These are phyloP conservation scores for Eutrema yunnanense DNA, from an alignment of 345 rosid genomes.

Conservation along the genomic window DNA sequence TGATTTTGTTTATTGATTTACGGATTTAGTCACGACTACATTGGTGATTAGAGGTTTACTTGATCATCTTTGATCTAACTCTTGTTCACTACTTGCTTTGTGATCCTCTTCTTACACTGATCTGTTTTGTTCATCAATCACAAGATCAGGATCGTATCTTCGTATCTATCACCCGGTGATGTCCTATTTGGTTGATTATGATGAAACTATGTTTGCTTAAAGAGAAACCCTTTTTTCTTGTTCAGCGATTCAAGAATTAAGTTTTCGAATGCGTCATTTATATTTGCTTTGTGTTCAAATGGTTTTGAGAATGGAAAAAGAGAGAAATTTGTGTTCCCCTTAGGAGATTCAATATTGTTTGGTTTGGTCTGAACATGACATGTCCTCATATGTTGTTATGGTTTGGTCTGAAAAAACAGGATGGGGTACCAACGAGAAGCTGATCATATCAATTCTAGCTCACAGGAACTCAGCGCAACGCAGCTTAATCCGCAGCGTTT, in stretches of 20 bases:
- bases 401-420: conserved; percentile 37
- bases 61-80: background rate
- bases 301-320: background rate
- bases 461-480: conserved; percentile 66
- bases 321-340: background rate
- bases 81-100: background rate
- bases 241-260: background rate
- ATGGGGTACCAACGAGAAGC: conserved; percentile 77
- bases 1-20: background rate
- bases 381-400: background rate
- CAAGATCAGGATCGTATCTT: conserved; percentile 4
- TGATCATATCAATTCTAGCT: conserved; percentile 64
- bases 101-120: background rate
- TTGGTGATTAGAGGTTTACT: background rate
- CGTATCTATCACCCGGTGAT: background rate
- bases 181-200: background rate
- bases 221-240: background rate
- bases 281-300: background rate
- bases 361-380: background rate
- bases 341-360: background rate
- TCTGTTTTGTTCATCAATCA: background rate
- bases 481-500: conserved; percentile 45
- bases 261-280: background rate
- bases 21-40: background rate
- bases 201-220: background rate